phyloP scores from a whole-genome alignment of 2,329 filamentous ascomycete species.

The Aureobasidium vineae region DNA sequence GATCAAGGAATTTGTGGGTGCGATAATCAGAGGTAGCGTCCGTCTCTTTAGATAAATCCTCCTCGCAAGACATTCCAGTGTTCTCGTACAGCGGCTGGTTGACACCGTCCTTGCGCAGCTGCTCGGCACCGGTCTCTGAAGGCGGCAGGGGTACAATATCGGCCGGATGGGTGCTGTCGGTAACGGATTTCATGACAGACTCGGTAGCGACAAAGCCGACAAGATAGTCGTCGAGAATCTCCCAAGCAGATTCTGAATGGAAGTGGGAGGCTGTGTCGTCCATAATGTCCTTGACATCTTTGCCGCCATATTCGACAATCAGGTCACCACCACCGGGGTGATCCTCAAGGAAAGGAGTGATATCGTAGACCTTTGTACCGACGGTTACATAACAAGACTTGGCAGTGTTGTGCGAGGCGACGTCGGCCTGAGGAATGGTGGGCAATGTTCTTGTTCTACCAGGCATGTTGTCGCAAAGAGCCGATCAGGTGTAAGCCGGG shows the following conservation, averaged over 20 bases:
- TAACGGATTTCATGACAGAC: constrained; percentile 53
- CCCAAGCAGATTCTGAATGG: constrained; percentile 92
- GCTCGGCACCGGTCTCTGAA: constrained; percentile 48
- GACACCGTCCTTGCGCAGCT: constrained; percentile 49
- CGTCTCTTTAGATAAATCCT: constrained; percentile 84
- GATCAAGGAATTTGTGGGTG: constrained; percentile 89
- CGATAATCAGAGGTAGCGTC: constrained; percentile 74
- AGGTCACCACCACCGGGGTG: constrained; percentile 89
- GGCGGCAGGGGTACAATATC: constrained; percentile 56
- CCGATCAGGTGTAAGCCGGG: constrained; percentile 1
- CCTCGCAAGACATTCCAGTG: constrained; percentile 86
- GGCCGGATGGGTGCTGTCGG: constrained; percentile 49
- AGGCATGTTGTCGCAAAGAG: constrained; percentile 58
- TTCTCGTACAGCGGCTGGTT: constrained; percentile 51
- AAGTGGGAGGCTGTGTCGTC: constrained; percentile 77
- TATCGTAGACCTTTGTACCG: constrained; percentile 87
- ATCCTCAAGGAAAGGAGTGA: constrained; percentile 84
- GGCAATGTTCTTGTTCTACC: constrained; percentile 75
- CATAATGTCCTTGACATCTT: constrained; percentile 79
- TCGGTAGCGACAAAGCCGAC: constrained; percentile 74
- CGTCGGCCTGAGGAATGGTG: constrained; percentile 75
- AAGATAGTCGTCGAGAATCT: constrained; percentile 83
- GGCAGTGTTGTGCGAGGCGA: constrained; percentile 73
- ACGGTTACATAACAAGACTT: constrained; percentile 93
- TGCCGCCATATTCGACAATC: constrained; percentile 84